A percentile compares a stretch with the other conserved stretches of the same genome.
Evolutionary conservation across 2,329 filamentous ascomycete species (phyloP).

Genomic region (Neurospora crassa): DNA sequence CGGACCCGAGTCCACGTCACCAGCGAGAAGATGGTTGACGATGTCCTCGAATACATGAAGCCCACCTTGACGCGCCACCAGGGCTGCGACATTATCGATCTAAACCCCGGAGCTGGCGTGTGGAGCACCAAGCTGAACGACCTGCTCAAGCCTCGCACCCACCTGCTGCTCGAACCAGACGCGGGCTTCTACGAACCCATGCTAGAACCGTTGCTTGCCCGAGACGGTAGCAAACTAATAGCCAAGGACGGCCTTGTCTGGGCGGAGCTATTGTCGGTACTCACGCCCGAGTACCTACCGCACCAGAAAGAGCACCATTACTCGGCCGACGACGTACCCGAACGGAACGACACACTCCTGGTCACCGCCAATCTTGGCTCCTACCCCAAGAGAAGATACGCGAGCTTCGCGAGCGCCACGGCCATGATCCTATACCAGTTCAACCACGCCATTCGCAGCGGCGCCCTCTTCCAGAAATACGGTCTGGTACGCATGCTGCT

Average conservation of each 20-base stretch:
- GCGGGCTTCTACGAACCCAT: slow-evolving; percentile 46
- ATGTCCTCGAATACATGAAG: slow-evolving; percentile 60
- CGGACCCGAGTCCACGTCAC: slow-evolving; percentile 43
- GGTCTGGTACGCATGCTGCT: slow-evolving; percentile 72
- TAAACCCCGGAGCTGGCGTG: slow-evolving; percentile 71
- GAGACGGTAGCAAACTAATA: slow-evolving; percentile 39
- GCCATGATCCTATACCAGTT: slow-evolving; percentile 53
- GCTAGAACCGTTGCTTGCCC: slow-evolving; percentile 47
- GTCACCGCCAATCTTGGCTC: slow-evolving; percentile 58
- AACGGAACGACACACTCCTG: slow-evolving; percentile 63
- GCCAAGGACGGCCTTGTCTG: slow-evolving; percentile 50
- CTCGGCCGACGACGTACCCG: slow-evolving; percentile 29
- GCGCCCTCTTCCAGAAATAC: slow-evolving; percentile 59
- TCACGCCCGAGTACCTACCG: slow-evolving; percentile 41
- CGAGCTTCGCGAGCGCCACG: slow-evolving; percentile 45
- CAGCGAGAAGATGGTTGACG: slow-evolving; percentile 48
- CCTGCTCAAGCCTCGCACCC: slow-evolving; percentile 64
- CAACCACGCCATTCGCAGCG: slow-evolving; percentile 45
- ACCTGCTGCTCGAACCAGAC: slow-evolving; percentile 74
- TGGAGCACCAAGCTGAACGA: slow-evolving; percentile 73
- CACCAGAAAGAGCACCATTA: slow-evolving; percentile 38
- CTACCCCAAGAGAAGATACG: slow-evolving; percentile 39
- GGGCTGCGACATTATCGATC: slow-evolving; percentile 78
- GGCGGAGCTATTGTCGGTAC: slow-evolving; percentile 45
- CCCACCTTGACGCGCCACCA: slow-evolving; percentile 58